Conservation (phyloP, 176 grass and related monocot species). For the Raddia distichophylla region DNA sequence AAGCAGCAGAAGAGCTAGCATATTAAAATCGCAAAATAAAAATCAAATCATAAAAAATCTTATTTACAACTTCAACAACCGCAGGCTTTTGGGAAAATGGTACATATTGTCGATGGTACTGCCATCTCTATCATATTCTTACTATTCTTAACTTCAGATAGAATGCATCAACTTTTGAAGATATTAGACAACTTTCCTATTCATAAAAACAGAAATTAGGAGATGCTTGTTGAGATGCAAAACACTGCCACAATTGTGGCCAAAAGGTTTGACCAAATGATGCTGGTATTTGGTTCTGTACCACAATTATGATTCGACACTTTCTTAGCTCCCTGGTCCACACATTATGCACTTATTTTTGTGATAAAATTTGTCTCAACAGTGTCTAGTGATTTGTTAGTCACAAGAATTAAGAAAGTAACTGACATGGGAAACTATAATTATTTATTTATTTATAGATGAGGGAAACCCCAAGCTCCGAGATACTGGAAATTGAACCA, state of each 20-base stretch:
- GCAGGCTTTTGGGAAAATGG: neutral
- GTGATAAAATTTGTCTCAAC: too few species aligned
- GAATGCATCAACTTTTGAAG: neutral
- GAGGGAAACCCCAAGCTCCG: neutral
- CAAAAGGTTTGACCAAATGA: too few species aligned
- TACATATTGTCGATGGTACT: neutral
- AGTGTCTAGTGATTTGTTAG: too few species aligned
- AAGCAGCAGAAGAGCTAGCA: neutral
- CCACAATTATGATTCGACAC: too few species aligned
- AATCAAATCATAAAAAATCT: neutral
- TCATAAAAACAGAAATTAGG: constrained; percentile 9
- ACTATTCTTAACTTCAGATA: constrained; percentile 18
- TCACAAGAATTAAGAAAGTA: neutral
- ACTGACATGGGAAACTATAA: neutral
- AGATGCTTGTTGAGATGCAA: too few species aligned
- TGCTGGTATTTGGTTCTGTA: too few species aligned
- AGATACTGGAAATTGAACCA: neutral
- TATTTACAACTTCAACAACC: neutral
- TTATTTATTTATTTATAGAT: constrained; percentile 9
- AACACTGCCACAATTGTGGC: too few species aligned
- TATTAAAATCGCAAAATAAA: constrained; percentile 3
- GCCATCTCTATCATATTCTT: constrained; percentile 4
- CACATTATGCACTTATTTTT: too few species aligned
- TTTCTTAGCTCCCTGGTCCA: too few species aligned
- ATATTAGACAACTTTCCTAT: neutral